Conservation (phyloP, 192 early-diverging fungal species). For the Kappamyces sp. region DNA sequence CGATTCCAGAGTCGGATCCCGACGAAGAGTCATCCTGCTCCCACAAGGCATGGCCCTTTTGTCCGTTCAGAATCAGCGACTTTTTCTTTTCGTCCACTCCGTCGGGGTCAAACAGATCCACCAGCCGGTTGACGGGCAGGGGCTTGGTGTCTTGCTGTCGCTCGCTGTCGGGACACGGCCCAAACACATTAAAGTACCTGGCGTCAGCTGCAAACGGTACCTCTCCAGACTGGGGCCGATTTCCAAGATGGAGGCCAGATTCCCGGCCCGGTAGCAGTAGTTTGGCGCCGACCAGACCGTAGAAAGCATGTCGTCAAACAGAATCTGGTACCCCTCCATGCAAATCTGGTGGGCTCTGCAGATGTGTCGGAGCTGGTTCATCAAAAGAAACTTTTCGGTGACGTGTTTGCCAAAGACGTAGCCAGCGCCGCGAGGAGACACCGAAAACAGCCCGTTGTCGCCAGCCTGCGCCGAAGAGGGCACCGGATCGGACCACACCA, state of each 20-base stretch:
- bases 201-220: background rate
- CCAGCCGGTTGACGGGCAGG: no score
- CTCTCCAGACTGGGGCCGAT: constrained; percentile 66
- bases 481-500: constrained; percentile 85
- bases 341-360: constrained; percentile 83
- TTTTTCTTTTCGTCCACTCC: no score
- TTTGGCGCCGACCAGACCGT: constrained; percentile 81
- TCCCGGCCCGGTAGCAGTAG: constrained; percentile 85
- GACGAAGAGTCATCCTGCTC: no score
- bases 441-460: constrained; percentile 67
- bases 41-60: no score
- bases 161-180: constrained; percentile 75
- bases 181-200: constrained; percentile 79
- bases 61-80: no score
- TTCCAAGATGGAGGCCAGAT: constrained; percentile 76
- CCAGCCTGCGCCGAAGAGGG: constrained; percentile 31
- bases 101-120: no score
- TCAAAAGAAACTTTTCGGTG: constrained; percentile 69
- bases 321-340: constrained; percentile 80
- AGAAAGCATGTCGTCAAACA: constrained; percentile 76
- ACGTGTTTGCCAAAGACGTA: constrained; percentile 80
- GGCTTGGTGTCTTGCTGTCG: constrained; percentile 25
- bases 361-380: constrained; percentile 74
- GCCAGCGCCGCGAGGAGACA: constrained; percentile 82
- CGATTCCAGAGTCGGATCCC: no score